Conservation (phyloP, 768 basidiomycete species). For the Termitomyces sp. region DNA sequence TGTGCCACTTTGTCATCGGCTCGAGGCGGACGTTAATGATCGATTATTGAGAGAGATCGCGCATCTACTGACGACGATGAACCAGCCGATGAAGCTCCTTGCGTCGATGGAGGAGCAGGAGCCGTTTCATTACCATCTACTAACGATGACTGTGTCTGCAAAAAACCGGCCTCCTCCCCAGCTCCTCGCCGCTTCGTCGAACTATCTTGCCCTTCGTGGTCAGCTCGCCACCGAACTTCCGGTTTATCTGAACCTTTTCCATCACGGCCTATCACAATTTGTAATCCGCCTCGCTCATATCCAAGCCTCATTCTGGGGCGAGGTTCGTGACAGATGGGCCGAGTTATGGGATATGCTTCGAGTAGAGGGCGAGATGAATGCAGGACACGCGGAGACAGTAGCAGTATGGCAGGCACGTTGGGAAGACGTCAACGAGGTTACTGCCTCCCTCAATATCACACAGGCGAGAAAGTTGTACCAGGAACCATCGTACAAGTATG, state of each 20-base stretch:
- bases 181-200: constrained; percentile 67
- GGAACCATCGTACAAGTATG: constrained; percentile 15
- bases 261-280: constrained; percentile 51
- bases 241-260: constrained; percentile 48
- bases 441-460: constrained; percentile 29
- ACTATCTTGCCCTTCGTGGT: constrained; percentile 71
- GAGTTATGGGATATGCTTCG: constrained; percentile 84
- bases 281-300: constrained; percentile 47
- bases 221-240: constrained; percentile 73
- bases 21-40: constrained; percentile 49
- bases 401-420: constrained; percentile 68
- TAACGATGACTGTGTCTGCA: constrained; percentile 55
- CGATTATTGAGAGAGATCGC: constrained; percentile 53
- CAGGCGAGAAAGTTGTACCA: constrained; percentile 21
- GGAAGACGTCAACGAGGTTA: constrained; percentile 53
- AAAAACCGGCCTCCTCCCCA: constrained; percentile 64
- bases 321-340: constrained; percentile 61
- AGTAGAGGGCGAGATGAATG: constrained; percentile 65
- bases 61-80: constrained; percentile 51
- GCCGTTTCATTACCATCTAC: constrained; percentile 63
- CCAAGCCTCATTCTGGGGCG: constrained; percentile 56
- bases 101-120: constrained; percentile 70
- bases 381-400: constrained; percentile 62
- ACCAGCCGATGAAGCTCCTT: constrained; percentile 59
- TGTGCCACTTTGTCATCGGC: constrained; percentile 42